Conservation (phyloP, 495 filamentous ascomycete species). For the Friedmanniomyces endolithicus region DNA sequence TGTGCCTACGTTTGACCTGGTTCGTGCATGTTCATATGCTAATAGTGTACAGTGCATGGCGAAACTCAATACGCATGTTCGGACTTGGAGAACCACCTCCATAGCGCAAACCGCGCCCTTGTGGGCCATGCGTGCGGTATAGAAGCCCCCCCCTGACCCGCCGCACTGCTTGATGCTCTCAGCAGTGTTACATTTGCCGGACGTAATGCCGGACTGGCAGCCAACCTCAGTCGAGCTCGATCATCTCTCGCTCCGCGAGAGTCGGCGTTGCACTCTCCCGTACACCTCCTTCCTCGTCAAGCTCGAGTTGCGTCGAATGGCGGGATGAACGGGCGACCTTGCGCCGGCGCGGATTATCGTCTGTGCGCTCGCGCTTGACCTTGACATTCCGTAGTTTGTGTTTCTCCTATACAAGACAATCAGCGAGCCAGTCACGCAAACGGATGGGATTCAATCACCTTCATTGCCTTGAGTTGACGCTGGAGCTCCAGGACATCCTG, state of each 20-base stretch:
- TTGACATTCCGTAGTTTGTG: not conserved
- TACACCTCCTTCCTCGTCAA: slow-evolving; percentile 2
- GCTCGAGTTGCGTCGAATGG: slow-evolving; percentile 5
- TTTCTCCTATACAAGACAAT: not conserved
- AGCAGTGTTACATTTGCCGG: too few species aligned
- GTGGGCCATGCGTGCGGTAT: too few species aligned
- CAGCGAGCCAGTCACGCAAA: not conserved
- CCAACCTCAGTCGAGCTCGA: too few species aligned
- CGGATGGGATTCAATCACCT: not conserved
- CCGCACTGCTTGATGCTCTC: too few species aligned
- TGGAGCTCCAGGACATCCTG: not conserved
- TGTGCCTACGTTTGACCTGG: slow-evolving; percentile 23
- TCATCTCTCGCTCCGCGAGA: not conserved
- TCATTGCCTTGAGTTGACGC: not conserved
- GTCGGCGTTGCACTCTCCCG: slow-evolving; percentile 1
- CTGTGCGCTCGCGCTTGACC: slow-evolving; percentile 11
- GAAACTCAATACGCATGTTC: slow-evolving; percentile 71
- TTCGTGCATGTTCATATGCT: slow-evolving; percentile 3
- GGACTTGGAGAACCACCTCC: slow-evolving; percentile 44
- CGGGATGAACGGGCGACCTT: slow-evolving; percentile 6
- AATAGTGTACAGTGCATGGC: slow-evolving; percentile 48
- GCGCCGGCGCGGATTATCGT: slow-evolving; percentile 8
- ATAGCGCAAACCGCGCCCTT: not conserved
- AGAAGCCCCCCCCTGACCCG: too few species aligned
- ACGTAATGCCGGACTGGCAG: too few species aligned